Percentiles rank a stretch among this genome's conserved stretches.
Evolutionary conservation across 352 stramenopile genomes (phyloP).

Genomic region (Pythium apleroticum): DNA sequence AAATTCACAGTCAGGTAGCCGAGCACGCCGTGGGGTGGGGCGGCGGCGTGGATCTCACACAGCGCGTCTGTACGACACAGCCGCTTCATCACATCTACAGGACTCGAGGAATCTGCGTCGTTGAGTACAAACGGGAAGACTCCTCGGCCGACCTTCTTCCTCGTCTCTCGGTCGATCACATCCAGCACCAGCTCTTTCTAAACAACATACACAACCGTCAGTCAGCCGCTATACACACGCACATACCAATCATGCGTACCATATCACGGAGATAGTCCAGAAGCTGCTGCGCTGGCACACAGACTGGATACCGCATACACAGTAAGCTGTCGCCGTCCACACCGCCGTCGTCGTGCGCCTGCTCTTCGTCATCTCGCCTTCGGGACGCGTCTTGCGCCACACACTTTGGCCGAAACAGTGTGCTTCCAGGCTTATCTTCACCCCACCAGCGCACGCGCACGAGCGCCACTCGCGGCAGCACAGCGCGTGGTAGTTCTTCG

Average conservation of each 20-base stretch:
- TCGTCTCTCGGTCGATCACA: slow-evolving; percentile 52
- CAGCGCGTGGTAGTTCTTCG: background rate
- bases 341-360: slow-evolving; percentile 3
- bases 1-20: slow-evolving; percentile 30
- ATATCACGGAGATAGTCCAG: slow-evolving; percentile 61
- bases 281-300: slow-evolving; percentile 34
- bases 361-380: slow-evolving; percentile 8
- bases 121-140: slow-evolving; percentile 19
- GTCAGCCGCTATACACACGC: background rate
- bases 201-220: background rate
- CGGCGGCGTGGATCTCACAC: slow-evolving; percentile 26
- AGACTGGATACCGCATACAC: slow-evolving; percentile 48
- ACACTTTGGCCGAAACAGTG: slow-evolving; percentile 43
- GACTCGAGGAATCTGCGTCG: slow-evolving; percentile 5
- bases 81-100: slow-evolving; percentile 16
- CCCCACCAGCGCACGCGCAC: slow-evolving; percentile 65
- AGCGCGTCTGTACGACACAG: slow-evolving; percentile 45
- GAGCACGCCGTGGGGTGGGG: slow-evolving; percentile 1
- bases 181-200: slow-evolving; percentile 54
- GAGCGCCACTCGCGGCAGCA: slow-evolving; percentile 36
- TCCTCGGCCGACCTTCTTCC: slow-evolving; percentile 41
- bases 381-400: slow-evolving; percentile 6
- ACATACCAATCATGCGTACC: slow-evolving; percentile 15
- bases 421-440: slow-evolving; percentile 39
- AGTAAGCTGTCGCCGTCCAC: slow-evolving; percentile 27